Evolutionary conservation across 1,284 basidiomycete species (phyloP).

Genomic region (Ceratobasidium sp.): DNA sequence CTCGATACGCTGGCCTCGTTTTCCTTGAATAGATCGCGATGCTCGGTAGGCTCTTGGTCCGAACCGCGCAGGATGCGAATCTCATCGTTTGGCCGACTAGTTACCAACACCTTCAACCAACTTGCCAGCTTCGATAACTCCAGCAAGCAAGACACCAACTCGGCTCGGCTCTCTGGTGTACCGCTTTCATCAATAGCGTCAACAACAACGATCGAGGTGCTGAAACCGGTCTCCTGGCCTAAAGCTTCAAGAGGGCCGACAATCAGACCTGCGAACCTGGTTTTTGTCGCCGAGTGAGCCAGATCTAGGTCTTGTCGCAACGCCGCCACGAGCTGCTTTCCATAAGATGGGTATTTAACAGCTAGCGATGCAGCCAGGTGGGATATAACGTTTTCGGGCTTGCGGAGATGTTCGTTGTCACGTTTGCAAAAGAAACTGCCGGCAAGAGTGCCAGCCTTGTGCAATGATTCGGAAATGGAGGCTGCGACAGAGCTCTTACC

Average conservation of each 20-base stretch:
- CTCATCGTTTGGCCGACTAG: constrained; percentile 31
- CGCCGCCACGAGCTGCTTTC: neutral
- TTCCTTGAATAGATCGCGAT: too few relatives aligned
- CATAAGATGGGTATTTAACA: neutral
- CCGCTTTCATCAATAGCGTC: constrained; percentile 45
- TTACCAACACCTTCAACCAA: constrained; percentile 41
- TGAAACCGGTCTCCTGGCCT: neutral
- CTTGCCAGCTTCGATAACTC: too few relatives aligned
- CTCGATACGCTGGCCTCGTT: too few relatives aligned
- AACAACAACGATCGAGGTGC: constrained; percentile 24
- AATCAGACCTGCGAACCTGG: constrained; percentile 13
- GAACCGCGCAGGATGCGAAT: neutral
- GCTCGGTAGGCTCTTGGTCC: neutral
- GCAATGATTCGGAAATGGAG: constrained; percentile 22
- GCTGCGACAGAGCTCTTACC: constrained; percentile 42
- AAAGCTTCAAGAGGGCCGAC: constrained; percentile 24
- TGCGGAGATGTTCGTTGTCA: constrained; percentile 24
- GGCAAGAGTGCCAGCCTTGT: constrained; percentile 46
- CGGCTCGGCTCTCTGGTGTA: neutral
- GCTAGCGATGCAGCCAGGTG: constrained; percentile 36
- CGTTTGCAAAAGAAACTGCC: constrained; percentile 54
- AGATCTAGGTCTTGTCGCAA: neutral
- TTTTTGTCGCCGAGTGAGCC: too few relatives aligned
- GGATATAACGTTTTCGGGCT: constrained; percentile 31
- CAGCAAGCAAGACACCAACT: neutral